These are phyloP conservation scores for Psilocybe tampanensis DNA, from an alignment of 768 basidiomycete species.

Conservation along the genomic window DNA sequence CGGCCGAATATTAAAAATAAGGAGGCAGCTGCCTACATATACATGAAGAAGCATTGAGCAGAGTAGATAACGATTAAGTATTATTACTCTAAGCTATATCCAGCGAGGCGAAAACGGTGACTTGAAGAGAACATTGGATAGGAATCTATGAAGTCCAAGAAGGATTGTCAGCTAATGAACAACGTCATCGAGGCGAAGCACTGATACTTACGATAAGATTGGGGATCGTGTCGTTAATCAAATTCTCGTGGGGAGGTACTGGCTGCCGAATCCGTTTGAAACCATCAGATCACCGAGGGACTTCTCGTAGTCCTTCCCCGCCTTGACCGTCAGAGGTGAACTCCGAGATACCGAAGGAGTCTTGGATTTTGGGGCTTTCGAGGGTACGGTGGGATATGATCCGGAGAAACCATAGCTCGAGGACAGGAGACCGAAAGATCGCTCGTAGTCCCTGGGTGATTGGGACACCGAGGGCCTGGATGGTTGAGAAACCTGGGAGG, in stretches of 20 bases:
- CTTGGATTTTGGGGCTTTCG: slow-evolving; percentile 9
- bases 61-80: no score
- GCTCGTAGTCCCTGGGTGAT: slow-evolving; percentile 25
- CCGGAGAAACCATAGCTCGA: slow-evolving; percentile 13
- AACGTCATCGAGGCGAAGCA: not conserved
- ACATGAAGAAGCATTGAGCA: no score
- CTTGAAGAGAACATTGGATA: no score
- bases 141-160: no score
- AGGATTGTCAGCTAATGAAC: not conserved
- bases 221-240: no score
- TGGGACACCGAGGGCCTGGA: not conserved
- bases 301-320: slow-evolving; percentile 25
- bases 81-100: no score
- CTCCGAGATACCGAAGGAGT: slow-evolving; percentile 1
- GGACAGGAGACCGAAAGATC: slow-evolving; percentile 23
- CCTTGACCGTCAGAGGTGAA: not conserved
- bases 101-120: no score
- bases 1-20: no score
- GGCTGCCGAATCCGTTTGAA: not conserved
- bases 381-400: slow-evolving; percentile 8
- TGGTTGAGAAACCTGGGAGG: no score
- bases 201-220: not conserved
- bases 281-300: slow-evolving; percentile 16
- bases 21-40: no score
- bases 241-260: not conserved